Conservation (phyloP, 352 stramenopile species). For the Phytophthora ramorum region DNA sequence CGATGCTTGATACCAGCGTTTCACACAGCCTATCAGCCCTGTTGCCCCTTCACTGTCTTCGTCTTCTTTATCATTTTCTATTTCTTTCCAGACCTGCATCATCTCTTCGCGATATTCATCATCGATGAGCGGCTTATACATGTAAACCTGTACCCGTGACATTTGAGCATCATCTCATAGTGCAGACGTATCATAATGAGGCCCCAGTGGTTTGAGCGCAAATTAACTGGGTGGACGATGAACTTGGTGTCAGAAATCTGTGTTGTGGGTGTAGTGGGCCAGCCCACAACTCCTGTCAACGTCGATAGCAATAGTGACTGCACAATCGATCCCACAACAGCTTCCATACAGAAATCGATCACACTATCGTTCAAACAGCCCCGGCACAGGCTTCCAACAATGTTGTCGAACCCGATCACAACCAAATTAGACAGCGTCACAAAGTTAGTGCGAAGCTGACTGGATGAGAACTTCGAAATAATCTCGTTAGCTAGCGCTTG, state of each 20-base stretch:
- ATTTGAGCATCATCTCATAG: background rate
- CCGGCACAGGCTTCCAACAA: conserved; percentile 9
- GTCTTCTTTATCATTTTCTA: no score
- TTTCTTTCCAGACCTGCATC: conserved; percentile 1
- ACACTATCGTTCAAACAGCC: conserved; percentile 6
- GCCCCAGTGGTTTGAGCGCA: conserved; percentile 8
- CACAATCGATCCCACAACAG: background rate
- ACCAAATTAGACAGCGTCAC: background rate
- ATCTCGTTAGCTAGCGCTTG: conserved; percentile 1
- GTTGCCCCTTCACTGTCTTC: no score
- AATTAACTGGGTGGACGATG: no score
- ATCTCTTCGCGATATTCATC: conserved; percentile 6
- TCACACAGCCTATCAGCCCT: no score
- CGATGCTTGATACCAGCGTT: no score
- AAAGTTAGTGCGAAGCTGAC: background rate
- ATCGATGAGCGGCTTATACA: conserved; percentile 10
- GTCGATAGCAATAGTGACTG: background rate
- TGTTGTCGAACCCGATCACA: conserved; percentile 1
- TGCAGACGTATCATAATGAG: conserved; percentile 5
- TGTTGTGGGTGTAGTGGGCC: no score
- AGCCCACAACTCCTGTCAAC: background rate
- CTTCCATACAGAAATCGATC: conserved; percentile 2
- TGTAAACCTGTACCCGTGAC: background rate
- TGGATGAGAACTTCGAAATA: conserved; percentile 2
- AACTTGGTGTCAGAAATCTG: no score